Evolutionary conservation across 2,329 filamentous ascomycete genomes (phyloP).

Genomic region (Acrocalymma vagum): DNA sequence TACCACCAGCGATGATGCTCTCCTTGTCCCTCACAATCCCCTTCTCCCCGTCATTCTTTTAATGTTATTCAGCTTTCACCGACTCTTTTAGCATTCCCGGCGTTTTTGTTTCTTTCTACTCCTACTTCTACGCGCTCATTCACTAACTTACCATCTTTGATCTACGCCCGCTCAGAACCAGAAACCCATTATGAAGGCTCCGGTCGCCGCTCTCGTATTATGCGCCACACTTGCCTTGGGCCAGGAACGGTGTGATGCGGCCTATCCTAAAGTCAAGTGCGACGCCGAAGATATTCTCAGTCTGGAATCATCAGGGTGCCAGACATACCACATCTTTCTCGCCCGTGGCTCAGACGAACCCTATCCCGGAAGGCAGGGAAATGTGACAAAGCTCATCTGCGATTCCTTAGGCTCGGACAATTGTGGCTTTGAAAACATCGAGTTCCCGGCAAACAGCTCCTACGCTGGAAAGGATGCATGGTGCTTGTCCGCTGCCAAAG

Average conservation of each 20-base stretch:
- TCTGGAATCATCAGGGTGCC: slow-evolving; percentile 29
- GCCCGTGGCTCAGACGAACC: slow-evolving; percentile 38
- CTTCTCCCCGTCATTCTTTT: too few relatives aligned
- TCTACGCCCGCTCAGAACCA: too few relatives aligned
- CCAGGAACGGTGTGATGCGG: slow-evolving; percentile 33
- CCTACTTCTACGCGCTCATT: too few relatives aligned
- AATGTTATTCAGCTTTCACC: too few relatives aligned
- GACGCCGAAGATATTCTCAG: slow-evolving; percentile 33
- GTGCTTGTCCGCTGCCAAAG: slow-evolving; percentile 35
- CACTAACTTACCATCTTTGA: too few relatives aligned
- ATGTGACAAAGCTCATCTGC: slow-evolving; percentile 32
- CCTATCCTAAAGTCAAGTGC: slow-evolving; percentile 27
- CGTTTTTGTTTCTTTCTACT: too few relatives aligned
- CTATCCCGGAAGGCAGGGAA: slow-evolving; percentile 35
- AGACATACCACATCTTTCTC: slow-evolving; percentile 35
- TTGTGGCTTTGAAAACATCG: slow-evolving; percentile 35
- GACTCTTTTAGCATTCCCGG: too few relatives aligned
- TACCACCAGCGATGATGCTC: too few relatives aligned
- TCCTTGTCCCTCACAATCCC: too few relatives aligned
- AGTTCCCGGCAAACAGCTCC: slow-evolving; percentile 37
- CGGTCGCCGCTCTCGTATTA: slow-evolving; percentile 17
- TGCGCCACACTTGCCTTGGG: slow-evolving; percentile 19
- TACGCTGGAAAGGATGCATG: slow-evolving; percentile 31
- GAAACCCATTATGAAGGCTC: slow-evolving; percentile 21
- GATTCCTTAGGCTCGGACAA: slow-evolving; percentile 21